Conservation (phyloP, 2,329 filamentous ascomycete genomes). For the Neonectria coccinea region DNA sequence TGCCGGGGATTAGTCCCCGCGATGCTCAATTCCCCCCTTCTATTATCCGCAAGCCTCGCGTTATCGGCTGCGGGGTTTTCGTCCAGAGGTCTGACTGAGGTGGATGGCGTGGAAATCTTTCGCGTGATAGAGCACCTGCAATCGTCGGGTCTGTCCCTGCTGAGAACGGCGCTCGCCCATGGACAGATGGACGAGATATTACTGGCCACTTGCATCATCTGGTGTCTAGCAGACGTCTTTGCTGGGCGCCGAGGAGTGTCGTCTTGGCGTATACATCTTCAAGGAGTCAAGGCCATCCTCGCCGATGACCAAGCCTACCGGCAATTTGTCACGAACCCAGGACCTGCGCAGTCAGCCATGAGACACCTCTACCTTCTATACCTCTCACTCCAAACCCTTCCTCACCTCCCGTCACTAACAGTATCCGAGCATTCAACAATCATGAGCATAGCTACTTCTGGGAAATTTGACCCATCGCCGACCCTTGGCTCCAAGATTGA, state of each 20-base stretch:
- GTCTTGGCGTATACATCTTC: slow-evolving; percentile 43
- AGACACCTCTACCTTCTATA: slow-evolving; percentile 46
- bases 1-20: slow-evolving; percentile 42
- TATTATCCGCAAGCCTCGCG: slow-evolving; percentile 44
- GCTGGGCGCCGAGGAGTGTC: slow-evolving; percentile 37
- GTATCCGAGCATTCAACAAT: not conserved
- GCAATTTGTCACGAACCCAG: not conserved
- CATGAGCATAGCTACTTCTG: not conserved
- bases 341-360: slow-evolving; percentile 35
- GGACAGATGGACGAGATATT: slow-evolving; percentile 41
- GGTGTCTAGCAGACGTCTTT: slow-evolving; percentile 47
- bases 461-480: fast-evolving
- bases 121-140: slow-evolving; percentile 43
- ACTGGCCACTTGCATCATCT: slow-evolving; percentile 46
- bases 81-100: slow-evolving; percentile 38
- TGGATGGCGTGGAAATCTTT: slow-evolving; percentile 39
- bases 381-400: slow-evolving; percentile 44
- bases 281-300: slow-evolving; percentile 43
- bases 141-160: slow-evolving; percentile 39
- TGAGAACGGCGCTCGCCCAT: slow-evolving; percentile 37
- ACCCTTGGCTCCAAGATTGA: slow-evolving; percentile 35
- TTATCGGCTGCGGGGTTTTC: slow-evolving; percentile 43
- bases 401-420: slow-evolving; percentile 35
- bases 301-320: slow-evolving; percentile 17
- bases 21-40: slow-evolving; percentile 43